Percentiles rank a stretch among this genome's conserved stretches.
Conservation (phyloP, 768 basidiomycete genomes). For the Nidula microcarpa region DNA sequence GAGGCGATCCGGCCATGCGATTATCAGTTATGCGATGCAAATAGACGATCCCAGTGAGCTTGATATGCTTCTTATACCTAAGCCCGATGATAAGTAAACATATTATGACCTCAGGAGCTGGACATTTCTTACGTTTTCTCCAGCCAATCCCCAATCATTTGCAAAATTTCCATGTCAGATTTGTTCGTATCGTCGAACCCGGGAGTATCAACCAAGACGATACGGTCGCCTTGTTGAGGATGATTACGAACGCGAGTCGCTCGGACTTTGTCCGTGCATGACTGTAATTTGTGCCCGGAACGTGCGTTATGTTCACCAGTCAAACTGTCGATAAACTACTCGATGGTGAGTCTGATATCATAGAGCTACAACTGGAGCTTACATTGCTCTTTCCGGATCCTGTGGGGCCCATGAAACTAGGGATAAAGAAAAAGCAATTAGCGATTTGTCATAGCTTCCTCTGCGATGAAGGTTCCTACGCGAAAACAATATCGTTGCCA, state of each 20-base stretch:
- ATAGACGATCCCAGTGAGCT: slow-evolving; percentile 35
- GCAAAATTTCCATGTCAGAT: slow-evolving; percentile 16
- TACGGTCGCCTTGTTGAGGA: slow-evolving; percentile 4
- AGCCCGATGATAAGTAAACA: not conserved
- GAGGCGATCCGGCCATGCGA: slow-evolving; percentile 35
- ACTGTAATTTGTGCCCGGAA: slow-evolving; percentile 15
- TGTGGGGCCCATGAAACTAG: slow-evolving; percentile 24
- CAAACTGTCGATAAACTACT: slow-evolving; percentile 17
- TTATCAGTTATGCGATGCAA: slow-evolving; percentile 40
- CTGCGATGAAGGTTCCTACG: not conserved
- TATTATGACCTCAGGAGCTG: not conserved
- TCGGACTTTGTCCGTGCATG: slow-evolving; percentile 13
- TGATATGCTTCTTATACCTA: slow-evolving; percentile 22
- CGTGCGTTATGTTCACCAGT: not conserved
- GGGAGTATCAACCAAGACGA: slow-evolving; percentile 22
- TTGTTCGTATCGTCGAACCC: slow-evolving; percentile 21
- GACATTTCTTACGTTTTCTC: slow-evolving; percentile 11
- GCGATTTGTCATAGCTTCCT: not conserved
- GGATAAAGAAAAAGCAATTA: not conserved
- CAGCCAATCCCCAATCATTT: slow-evolving; percentile 17
- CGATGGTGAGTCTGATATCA: not conserved
- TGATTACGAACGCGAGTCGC: slow-evolving; percentile 10
- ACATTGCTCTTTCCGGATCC: slow-evolving; percentile 25
- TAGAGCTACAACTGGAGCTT: not conserved
- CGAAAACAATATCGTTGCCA: not conserved